phyloP scores from a whole-genome alignment of 1,284 basidiomycete species.

The Malassezia furfur region DNA sequence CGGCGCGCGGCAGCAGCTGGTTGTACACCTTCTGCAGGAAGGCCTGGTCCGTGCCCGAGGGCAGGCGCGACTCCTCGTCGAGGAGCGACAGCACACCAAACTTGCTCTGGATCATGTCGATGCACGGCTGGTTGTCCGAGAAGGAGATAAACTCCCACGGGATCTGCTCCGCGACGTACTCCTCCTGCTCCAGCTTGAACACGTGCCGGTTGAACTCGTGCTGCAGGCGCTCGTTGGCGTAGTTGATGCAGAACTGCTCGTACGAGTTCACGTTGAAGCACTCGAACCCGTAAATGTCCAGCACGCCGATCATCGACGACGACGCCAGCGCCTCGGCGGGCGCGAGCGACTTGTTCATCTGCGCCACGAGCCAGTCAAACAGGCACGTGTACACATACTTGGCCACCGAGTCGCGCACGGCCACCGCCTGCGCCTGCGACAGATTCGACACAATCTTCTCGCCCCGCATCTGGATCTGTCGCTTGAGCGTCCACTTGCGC shows the following conservation, averaged over 20 bases:
- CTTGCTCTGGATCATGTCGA: constrained; percentile 95
- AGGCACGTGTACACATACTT: constrained; percentile 98
- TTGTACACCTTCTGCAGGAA: constrained; percentile 87
- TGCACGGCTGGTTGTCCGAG: constrained; percentile 93
- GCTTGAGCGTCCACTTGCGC: constrained; percentile 98
- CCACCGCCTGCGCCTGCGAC: constrained; percentile 79
- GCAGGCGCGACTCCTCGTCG: constrained; percentile 95
- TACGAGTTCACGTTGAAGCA: constrained; percentile 65
- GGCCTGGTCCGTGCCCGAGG: constrained; percentile 81
- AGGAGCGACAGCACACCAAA: constrained; percentile 87
- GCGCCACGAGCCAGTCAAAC: constrained; percentile 96
- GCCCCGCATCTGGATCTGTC: constrained; percentile 83
- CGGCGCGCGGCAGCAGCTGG: constrained; percentile 68
- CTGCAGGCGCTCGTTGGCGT: constrained; percentile 83
- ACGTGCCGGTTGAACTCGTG: constrained; percentile 69
- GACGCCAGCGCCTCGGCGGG: constrained; percentile 75
- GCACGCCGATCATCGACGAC: constrained; percentile 96
- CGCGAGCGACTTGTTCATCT: constrained; percentile 89
- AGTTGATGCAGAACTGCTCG: constrained; percentile 99
- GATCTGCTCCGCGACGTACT: constrained; percentile 95
- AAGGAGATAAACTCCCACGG: constrained; percentile 99
- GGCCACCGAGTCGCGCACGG: constrained; percentile 89
- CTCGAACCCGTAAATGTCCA: constrained; percentile 60
- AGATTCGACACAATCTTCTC: constrained; percentile 89
- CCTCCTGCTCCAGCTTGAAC: constrained; percentile 82